phyloP scores from a whole-genome alignment of 768 basidiomycete species.

The Boletus rufocinnamomeus region DNA sequence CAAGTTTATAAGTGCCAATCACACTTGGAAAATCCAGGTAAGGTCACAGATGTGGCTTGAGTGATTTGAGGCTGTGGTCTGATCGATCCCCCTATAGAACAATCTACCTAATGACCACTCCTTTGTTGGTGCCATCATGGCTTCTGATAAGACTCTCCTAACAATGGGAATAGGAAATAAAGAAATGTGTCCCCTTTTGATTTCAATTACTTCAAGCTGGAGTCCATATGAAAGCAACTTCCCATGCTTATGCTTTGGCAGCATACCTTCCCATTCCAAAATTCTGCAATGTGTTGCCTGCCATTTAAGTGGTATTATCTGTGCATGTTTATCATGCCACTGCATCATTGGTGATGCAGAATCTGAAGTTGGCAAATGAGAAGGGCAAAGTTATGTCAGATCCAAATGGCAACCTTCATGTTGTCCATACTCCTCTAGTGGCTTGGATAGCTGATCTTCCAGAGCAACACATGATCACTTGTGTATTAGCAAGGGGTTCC shows the following conservation, averaged over 20 bases:
- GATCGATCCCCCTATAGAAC: too few relatives aligned
- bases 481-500: too few relatives aligned
- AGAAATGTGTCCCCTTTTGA: conserved; percentile 33
- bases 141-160: background rate
- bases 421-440: conserved; percentile 12
- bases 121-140: background rate
- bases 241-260: conserved; percentile 30
- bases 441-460: background rate
- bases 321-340: conserved; percentile 30
- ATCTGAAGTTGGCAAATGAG: conserved; percentile 31
- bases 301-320: conserved; percentile 32
- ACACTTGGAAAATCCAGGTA: background rate
- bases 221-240: conserved; percentile 35
- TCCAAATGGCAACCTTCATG: conserved; percentile 5
- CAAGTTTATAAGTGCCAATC: background rate
- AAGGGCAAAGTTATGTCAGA: conserved; percentile 33
- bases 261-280: conserved; percentile 36
- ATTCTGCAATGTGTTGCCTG: conserved; percentile 22
- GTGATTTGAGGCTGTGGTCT: too few relatives aligned
- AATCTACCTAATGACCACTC: background rate
- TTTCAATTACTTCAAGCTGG: conserved; percentile 33
- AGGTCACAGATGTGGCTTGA: too few relatives aligned
- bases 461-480: conserved; percentile 7
- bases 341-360: conserved; percentile 32
- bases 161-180: background rate